Conservation (phyloP, 2,329 filamentous ascomycete species). For the Cordyceps fumosorosea region DNA sequence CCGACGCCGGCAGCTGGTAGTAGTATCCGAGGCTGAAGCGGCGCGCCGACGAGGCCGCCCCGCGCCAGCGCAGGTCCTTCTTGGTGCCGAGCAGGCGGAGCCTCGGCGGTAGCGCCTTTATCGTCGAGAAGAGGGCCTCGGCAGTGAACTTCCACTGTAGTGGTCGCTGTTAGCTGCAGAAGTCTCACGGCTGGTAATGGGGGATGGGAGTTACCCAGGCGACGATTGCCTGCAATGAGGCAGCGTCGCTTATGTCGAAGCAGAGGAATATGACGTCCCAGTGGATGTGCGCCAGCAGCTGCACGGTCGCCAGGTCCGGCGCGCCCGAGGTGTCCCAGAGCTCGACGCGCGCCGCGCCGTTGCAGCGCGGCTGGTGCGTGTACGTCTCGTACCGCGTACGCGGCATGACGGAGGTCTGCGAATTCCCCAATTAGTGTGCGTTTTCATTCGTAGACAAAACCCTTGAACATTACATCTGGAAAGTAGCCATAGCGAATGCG, state of each 20-base stretch:
- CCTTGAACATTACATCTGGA: slow-evolving; percentile 26
- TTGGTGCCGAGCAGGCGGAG: slow-evolving; percentile 30
- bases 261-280: slow-evolving; percentile 34
- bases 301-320: slow-evolving; percentile 29
- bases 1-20: slow-evolving; percentile 3
- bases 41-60: neutral
- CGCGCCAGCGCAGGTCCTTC: slow-evolving; percentile 16
- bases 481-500: slow-evolving; percentile 32
- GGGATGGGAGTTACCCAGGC: slow-evolving; percentile 25
- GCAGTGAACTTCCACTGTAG: slow-evolving; percentile 26
- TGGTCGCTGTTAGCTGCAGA: neutral
- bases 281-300: slow-evolving; percentile 27
- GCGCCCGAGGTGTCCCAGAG: slow-evolving; percentile 36
- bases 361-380: slow-evolving; percentile 20
- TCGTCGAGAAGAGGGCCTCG: slow-evolving; percentile 21
- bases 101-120: slow-evolving; percentile 18
- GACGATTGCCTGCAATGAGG: slow-evolving; percentile 27
- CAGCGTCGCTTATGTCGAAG: slow-evolving; percentile 31
- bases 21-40: slow-evolving; percentile 9
- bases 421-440: slow-evolving; percentile 4
- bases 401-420: slow-evolving; percentile 26
- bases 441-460: neutral
- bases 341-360: slow-evolving; percentile 25
- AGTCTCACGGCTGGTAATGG: neutral
- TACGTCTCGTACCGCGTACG: slow-evolving; percentile 32